phyloP scores from a whole-genome alignment of 1,284 basidiomycete species.

The Malassezia equina region DNA sequence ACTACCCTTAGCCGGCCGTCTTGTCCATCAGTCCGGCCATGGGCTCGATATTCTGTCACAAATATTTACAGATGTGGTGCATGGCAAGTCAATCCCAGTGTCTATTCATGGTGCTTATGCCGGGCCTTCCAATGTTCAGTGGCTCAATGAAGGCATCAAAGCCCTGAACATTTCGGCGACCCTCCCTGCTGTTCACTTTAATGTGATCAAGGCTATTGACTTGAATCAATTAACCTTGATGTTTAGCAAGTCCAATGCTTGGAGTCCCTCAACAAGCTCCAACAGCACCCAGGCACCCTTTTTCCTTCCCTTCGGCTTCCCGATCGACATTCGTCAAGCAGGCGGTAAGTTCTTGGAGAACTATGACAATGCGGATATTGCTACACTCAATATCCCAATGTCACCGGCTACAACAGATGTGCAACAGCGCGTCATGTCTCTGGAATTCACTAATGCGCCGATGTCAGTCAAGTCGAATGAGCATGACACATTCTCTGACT shows the following conservation, averaged over 20 bases:
- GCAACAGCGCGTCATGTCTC: conserved; percentile 56
- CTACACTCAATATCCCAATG: conserved; percentile 58
- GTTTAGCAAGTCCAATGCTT: conserved; percentile 56
- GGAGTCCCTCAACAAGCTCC: conserved; percentile 56
- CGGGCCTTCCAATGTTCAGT: conserved; percentile 58
- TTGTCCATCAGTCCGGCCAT: conserved; percentile 57
- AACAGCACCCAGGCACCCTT: conserved; percentile 58
- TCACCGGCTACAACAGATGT: conserved; percentile 60
- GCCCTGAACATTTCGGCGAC: conserved; percentile 57
- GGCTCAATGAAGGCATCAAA: conserved; percentile 68
- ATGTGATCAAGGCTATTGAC: conserved; percentile 60
- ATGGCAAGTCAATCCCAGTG: conserved; percentile 59
- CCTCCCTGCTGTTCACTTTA: conserved; percentile 60
- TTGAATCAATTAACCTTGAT: conserved; percentile 59
- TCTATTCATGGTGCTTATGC: conserved; percentile 59
- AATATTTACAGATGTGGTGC: conserved; percentile 66
- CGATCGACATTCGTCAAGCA: conserved; percentile 59
- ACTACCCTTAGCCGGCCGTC: conserved; percentile 58
- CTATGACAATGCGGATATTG: conserved; percentile 56
- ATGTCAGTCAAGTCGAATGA: conserved; percentile 56
- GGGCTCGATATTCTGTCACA: conserved; percentile 58
- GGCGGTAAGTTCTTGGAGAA: conserved; percentile 59
- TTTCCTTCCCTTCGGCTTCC: conserved; percentile 62
- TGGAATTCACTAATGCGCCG: conserved; percentile 58
- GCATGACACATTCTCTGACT: conserved; percentile 56